Conservation (phyloP, 805 yeast species). For the Cyberlindnera saturnus region DNA sequence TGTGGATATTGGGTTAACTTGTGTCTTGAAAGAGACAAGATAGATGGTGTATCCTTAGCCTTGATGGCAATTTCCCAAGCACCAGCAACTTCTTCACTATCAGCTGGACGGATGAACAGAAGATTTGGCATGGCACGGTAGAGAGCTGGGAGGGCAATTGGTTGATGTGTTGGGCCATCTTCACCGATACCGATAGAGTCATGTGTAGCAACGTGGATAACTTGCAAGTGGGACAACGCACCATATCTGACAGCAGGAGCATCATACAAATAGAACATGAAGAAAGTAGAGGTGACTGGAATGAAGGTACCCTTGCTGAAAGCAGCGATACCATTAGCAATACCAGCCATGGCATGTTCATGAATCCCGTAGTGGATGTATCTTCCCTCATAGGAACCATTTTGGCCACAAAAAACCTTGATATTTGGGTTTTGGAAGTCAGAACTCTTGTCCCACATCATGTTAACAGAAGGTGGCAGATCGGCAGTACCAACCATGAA, state of each 20-base stretch:
- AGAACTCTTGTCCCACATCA: conserved; percentile 42
- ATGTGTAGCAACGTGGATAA: conserved; percentile 83
- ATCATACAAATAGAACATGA: conserved; percentile 82
- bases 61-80: conserved; percentile 65
- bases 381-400: conserved; percentile 72
- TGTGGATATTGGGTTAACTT: conserved; percentile 89
- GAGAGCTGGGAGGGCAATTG: conserved; percentile 80
- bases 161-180: conserved; percentile 92
- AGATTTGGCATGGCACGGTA: conserved; percentile 78
- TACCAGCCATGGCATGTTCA: conserved; percentile 99
- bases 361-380: conserved; percentile 97
- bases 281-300: conserved; percentile 95
- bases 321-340: conserved; percentile 93
- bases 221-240: conserved; percentile 76
- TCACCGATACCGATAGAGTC: conserved; percentile 88
- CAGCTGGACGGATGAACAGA: conserved; percentile 88
- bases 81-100: conserved; percentile 82
- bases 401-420: conserved; percentile 61
- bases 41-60: conserved; percentile 58
- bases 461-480: conserved; percentile 7
- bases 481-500: conserved; percentile 10
- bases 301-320: conserved; percentile 70
- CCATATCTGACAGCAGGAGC: conserved; percentile 83
- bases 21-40: conserved; percentile 78
- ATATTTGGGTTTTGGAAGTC: conserved; percentile 85